Evolutionary conservation across 805 yeast genomes (phyloP), one percentile per base, ranked within the genome.

Genomic region (Tetrapisispora namnaoensis): DNA sequence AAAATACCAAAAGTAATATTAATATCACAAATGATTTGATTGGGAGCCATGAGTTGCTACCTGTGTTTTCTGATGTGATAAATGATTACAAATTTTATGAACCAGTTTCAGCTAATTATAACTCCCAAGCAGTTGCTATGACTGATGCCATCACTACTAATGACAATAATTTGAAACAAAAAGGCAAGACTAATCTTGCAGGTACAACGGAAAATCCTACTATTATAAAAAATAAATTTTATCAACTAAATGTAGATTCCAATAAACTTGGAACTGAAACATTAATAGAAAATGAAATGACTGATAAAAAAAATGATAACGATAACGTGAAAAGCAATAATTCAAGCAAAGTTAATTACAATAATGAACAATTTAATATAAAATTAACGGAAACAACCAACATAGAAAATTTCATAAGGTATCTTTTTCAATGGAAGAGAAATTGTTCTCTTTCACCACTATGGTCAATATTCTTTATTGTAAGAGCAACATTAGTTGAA

Each of bases 391-490:
- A 53, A 7, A 61, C 65, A 3, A 53, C 57, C 14, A 65, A 65
- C 44, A 34, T 65, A 40, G 66, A 65, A 50, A 65, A 59, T 40
- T 65, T 63, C 39, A 62, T 65, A 41, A 53, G 57, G 40, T 60
- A 56, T 39, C 49, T 65, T 30, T 65, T 63, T 41, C 59, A 55
- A 30, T 54, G 60, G 49, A 60, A 56, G 37, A 61, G 56, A 41
- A 59, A 55, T 37, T 59, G 55, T 44, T 39, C 57, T 27, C 54
- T 63, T 22, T 79, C 79, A 52, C 82, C 82, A 2, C 50, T 78
- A 3, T 78, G 83, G 83, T 66, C 78, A 0, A 69, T 77, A 42
- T 59, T 78, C 0, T 72, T 76, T 24, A 78, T 80, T 1, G 63
- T 75, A 11, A 73, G 71, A 54, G 73, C 80, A 1, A 76, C 78